Conservation (phyloP, 2,329 filamentous ascomycete genomes). For the Calonectria pseudoturangicola region DNA sequence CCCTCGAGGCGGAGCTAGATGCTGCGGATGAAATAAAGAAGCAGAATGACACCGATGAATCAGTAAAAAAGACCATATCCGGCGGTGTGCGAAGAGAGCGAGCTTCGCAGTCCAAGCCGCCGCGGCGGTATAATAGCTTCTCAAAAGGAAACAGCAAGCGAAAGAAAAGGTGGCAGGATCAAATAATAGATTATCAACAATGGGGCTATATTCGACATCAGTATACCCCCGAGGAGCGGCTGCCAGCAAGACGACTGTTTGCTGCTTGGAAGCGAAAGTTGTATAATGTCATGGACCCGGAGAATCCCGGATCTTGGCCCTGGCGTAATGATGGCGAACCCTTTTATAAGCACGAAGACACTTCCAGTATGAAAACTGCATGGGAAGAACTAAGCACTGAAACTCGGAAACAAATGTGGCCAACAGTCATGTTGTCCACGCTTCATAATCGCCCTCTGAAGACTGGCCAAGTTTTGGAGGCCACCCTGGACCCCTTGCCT, state of each 20-base stretch:
- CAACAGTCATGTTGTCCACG: slow-evolving; percentile 60
- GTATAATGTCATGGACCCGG: slow-evolving; percentile 45
- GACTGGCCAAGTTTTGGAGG: slow-evolving; percentile 58
- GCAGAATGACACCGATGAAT: not conserved
- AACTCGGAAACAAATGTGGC: slow-evolving; percentile 56
- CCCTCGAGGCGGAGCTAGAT: not conserved
- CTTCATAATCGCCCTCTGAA: slow-evolving; percentile 58
- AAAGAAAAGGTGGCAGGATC: slow-evolving; percentile 32
- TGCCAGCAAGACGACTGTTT: slow-evolving; percentile 49
- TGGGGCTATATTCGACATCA: slow-evolving; percentile 59
- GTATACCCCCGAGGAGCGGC: slow-evolving; percentile 49
- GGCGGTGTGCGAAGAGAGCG: not conserved
- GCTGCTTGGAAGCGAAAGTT: slow-evolving; percentile 57
- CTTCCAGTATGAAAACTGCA: slow-evolving; percentile 57
- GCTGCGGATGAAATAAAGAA: not conserved
- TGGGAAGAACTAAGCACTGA: slow-evolving; percentile 58
- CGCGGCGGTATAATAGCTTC: not conserved
- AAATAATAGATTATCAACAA: slow-evolving; percentile 49
- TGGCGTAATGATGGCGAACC: slow-evolving; percentile 55
- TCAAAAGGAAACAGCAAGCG: slow-evolving; percentile 11
- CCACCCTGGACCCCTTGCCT: slow-evolving; percentile 60
- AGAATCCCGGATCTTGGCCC: slow-evolving; percentile 46
- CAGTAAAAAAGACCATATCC: not conserved
- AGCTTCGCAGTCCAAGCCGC: slow-evolving; percentile 14
- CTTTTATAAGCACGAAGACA: slow-evolving; percentile 56